Base-by-base conservation (phyloP, 257 asterid genomes). In the Solanum acaule region DNA sequence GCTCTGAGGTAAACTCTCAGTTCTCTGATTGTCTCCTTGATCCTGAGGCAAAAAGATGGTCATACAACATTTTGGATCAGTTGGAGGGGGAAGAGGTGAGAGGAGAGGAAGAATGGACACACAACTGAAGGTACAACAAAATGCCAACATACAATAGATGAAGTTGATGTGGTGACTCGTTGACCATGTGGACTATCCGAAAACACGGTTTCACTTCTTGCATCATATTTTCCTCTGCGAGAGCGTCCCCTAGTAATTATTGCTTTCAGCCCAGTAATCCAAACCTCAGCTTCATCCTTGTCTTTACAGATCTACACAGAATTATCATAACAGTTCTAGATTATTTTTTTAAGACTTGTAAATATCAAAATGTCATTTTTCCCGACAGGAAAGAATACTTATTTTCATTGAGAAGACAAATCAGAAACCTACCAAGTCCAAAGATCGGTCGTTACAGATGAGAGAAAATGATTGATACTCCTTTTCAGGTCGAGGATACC, bases 391-490 rank as follows among this genome's bases (percentile, higher is more conserved):
- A 85, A 25, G 22, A 29, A 29, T 8, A 85, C 65, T 79, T 25
- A 42, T 67, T 31, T 16, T 85, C 65, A 85, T 42, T 68, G 27
- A 67, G 87, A 63, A 88, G 86, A 87, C 88, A 23, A 89, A 59
- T 38, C 59, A 90, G 83, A 90, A 90, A 92, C 98, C 92, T 89
- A 95, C 99, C 99, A 96, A 90, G 92, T 96, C 99, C 88, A 96
- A 92, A 79, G 99, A 94, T 88, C 98, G 93, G 72, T 95, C 98
- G 34, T 87, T 92, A 83, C 94, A 93, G 91, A 95, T 93, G 44
- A 95, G 98, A 83, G 99, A 96, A 92, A 96, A 95, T 86, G 99
- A 96, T 86, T 95, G 98, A 91, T 96, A 96, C 89, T 96, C 99
- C 95, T 96, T 96, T 90, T 96, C 98, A 59, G 99, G 99, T 27